Conservation (phyloP, 2,329 filamentous ascomycete species). For the Curvularia sp. region DNA sequence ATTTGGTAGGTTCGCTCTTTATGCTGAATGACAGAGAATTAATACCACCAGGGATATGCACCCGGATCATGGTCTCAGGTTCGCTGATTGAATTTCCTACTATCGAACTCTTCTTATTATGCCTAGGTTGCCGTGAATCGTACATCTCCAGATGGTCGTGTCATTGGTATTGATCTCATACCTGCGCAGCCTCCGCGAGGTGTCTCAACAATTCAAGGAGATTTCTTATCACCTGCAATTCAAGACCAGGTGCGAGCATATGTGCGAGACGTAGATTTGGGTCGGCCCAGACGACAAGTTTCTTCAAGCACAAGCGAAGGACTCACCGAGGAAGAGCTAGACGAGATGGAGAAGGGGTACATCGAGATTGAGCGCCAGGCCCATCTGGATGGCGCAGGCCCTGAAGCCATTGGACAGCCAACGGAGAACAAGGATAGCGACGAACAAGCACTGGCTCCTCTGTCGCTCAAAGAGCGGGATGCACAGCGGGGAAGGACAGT, state of each 20-base stretch:
- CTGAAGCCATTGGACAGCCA: slow-evolving; percentile 25
- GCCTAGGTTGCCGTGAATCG: slow-evolving; percentile 78
- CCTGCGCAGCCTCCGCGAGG: slow-evolving; percentile 89
- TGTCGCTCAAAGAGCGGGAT: slow-evolving; percentile 46
- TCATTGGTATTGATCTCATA: slow-evolving; percentile 93
- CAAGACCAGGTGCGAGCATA: slow-evolving; percentile 79
- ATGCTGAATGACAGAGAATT: slow-evolving; percentile 18
- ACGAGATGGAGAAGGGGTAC: slow-evolving; percentile 62
- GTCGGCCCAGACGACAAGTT: slow-evolving; percentile 55
- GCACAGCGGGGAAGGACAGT: slow-evolving; percentile 66
- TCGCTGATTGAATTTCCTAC: slow-evolving; percentile 8
- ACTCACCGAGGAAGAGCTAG: slow-evolving; percentile 50
- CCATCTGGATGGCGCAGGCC: slow-evolving; percentile 41
- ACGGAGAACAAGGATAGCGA: slow-evolving; percentile 25
- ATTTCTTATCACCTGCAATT: slow-evolving; percentile 81
- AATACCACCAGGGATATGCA: slow-evolving; percentile 70
- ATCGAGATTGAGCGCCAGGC: slow-evolving; percentile 68
- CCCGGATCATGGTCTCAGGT: slow-evolving; percentile 69
- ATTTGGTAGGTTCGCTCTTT: slow-evolving; percentile 66
- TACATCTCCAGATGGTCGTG: slow-evolving; percentile 76
- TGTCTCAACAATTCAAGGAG: slow-evolving; percentile 93
- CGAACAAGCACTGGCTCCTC: slow-evolving; percentile 33
- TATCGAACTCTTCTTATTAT: slow-evolving; percentile 2
- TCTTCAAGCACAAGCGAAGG: slow-evolving; percentile 36
- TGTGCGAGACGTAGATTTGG: slow-evolving; percentile 69